Percentiles rank a stretch among this genome's conserved stretches.
These are phyloP conservation scores for Plantago elongata DNA, from an alignment of 257 asterid genomes.

Conservation along the genomic window DNA sequence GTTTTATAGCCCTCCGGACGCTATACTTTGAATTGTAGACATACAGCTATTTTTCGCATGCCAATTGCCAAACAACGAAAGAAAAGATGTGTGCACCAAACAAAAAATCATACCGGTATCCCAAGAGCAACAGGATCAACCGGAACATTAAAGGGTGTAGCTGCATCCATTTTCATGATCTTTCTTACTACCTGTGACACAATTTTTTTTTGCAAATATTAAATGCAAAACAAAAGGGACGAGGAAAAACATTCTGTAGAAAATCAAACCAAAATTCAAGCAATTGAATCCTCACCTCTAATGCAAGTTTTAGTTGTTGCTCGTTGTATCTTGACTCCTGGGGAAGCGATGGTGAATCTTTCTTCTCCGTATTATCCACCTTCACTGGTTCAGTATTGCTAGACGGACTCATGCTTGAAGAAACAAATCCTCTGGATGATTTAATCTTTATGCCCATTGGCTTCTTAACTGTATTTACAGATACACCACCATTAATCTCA, in stretches of 20 bases:
- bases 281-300: slow-evolving; percentile 60
- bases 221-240: not conserved
- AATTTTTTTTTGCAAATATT: slow-evolving; percentile 10
- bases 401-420: slow-evolving; percentile 85
- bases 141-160: slow-evolving; percentile 84
- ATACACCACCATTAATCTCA: slow-evolving; percentile 43
- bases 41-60: not conserved
- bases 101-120: slow-evolving; percentile 36
- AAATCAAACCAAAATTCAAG: slow-evolving; percentile 10
- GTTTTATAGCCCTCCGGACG: too few relatives aligned
- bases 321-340: slow-evolving; percentile 47
- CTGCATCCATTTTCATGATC: slow-evolving; percentile 95
- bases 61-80: slow-evolving; percentile 10
- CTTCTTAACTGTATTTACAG: slow-evolving; percentile 46
- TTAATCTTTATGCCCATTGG: slow-evolving; percentile 65
- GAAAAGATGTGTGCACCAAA: slow-evolving; percentile 7
- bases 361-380: slow-evolving; percentile 56
- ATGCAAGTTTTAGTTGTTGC: slow-evolving; percentile 66
- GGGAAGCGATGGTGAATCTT: slow-evolving; percentile 37
- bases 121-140: slow-evolving; percentile 90
- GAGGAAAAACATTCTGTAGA: not conserved
- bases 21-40: slow-evolving; percentile 1
- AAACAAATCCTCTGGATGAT: slow-evolving; percentile 64
- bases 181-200: slow-evolving; percentile 67
- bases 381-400: slow-evolving; percentile 54